Evolutionary conservation across 176 grass and related monocot genomes (phyloP).

Genomic region (Saccharum officinarum): DNA sequence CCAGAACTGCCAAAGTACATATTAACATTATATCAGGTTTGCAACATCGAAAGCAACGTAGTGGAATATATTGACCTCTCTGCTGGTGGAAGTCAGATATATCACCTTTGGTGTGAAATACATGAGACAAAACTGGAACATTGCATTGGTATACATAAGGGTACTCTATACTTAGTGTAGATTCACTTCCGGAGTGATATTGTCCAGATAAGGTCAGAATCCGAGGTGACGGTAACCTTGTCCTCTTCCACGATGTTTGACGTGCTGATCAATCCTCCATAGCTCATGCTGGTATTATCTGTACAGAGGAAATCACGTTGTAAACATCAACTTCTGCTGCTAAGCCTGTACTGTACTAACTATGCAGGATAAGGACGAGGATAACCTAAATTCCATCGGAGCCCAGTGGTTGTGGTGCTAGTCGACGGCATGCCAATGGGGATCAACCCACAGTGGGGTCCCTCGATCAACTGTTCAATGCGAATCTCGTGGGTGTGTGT

Average conservation of each 20-base stretch:
- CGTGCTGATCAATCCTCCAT: constrained; percentile 76
- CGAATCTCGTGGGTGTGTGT: constrained; percentile 58
- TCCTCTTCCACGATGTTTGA: constrained; percentile 68
- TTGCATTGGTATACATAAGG: constrained; percentile 1
- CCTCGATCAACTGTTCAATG: constrained; percentile 48
- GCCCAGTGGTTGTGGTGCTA: constrained; percentile 70
- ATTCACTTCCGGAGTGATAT: constrained; percentile 61
- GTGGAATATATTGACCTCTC: background rate
- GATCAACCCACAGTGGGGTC: constrained; percentile 75
- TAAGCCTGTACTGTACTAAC: background rate
- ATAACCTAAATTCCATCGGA: constrained; percentile 77
- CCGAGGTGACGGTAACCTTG: constrained; percentile 56
- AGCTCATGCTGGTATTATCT: constrained; percentile 63
- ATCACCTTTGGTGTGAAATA: background rate
- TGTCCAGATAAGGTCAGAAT: constrained; percentile 79
- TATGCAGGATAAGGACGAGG: constrained; percentile 5
- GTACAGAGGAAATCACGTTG: background rate
- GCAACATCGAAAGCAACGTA: background rate
- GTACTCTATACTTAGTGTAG: background rate
- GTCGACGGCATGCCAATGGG: constrained; percentile 58
- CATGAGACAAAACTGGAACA: constrained; percentile 17
- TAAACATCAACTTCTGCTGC: constrained; percentile 17
- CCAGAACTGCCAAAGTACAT: background rate
- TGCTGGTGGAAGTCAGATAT: background rate
- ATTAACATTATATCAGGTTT: constrained; percentile 1